phyloP scores from a whole-genome alignment of 345 rosid species.

The Stellera chamaejasme region DNA sequence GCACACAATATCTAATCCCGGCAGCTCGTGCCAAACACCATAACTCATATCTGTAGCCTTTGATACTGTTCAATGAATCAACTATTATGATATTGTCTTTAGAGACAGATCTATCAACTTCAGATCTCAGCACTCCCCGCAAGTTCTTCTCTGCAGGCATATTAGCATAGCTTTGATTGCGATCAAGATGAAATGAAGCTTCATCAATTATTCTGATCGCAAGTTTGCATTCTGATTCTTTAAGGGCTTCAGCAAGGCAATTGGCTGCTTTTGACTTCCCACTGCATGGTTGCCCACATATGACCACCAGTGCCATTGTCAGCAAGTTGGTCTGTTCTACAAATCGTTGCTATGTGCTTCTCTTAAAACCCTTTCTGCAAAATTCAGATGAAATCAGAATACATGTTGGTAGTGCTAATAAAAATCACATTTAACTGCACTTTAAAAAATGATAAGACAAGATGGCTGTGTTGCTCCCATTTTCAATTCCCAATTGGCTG shows the following conservation, averaged over 20 bases:
- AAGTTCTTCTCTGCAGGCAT: conserved; percentile 91
- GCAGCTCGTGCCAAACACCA: conserved; percentile 98
- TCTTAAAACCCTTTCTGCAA: too few species aligned
- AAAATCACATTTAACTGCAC: too few species aligned
- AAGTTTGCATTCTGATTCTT: conserved; percentile 55
- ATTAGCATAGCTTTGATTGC: conserved; percentile 79
- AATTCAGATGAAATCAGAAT: too few species aligned
- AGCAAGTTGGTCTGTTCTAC: not conserved
- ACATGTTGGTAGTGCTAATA: too few species aligned
- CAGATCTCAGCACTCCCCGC: conserved; percentile 90
- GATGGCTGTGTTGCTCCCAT: too few species aligned
- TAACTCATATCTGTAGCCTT: conserved; percentile 89
- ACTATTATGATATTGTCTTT: conserved; percentile 72
- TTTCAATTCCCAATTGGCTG: too few species aligned
- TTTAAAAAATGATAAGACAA: too few species aligned
- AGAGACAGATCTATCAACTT: conserved; percentile 94
- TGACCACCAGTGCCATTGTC: conserved; percentile 82
- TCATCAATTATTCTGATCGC: conserved; percentile 62
- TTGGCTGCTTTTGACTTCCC: conserved; percentile 73
- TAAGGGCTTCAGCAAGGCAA: conserved; percentile 56
- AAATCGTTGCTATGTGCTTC: too few species aligned
- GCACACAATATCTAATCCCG: conserved; percentile 72
- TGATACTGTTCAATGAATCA: conserved; percentile 90
- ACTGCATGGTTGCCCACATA: conserved; percentile 94
- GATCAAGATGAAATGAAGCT: conserved; percentile 74